Percentiles rank a stretch among this genome's conserved stretches.
Conservation (phyloP, 306 rosid genomes). For the Cucurbita ficifolia region DNA sequence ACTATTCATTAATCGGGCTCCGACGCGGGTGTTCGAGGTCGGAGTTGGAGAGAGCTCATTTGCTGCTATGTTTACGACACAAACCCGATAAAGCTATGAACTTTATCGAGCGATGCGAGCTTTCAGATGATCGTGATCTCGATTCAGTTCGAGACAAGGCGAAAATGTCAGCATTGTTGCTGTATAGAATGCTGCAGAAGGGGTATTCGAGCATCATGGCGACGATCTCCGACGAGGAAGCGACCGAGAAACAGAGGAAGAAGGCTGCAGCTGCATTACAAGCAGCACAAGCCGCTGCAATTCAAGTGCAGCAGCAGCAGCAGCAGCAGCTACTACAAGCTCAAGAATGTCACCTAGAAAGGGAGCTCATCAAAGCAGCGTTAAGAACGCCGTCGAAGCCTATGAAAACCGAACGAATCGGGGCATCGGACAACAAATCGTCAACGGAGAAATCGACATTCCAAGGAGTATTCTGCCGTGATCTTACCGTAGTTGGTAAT, state of each 20-base stretch:
- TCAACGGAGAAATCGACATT: conserved; percentile 24
- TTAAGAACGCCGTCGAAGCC: neutral
- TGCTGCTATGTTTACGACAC: conserved; percentile 54
- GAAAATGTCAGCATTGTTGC: conserved; percentile 57
- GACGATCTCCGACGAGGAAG: conserved; percentile 53
- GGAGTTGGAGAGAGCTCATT: conserved; percentile 70
- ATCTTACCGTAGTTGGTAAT: conserved; percentile 63
- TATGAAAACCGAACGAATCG: neutral
- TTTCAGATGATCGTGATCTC: conserved; percentile 47
- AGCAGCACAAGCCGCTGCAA: conserved; percentile 21
- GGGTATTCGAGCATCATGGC: conserved; percentile 58
- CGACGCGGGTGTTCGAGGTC: conserved; percentile 85
- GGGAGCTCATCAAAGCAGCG: conserved; percentile 13
- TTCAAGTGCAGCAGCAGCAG: conserved; percentile 19
- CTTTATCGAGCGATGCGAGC: conserved; percentile 73
- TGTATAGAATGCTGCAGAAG: conserved; percentile 77
- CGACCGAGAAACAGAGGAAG: conserved; percentile 56
- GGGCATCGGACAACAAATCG: conserved; percentile 15
- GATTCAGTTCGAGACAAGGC: conserved; percentile 70
- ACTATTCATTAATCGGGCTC: conserved; percentile 59
- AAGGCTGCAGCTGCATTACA: conserved; percentile 37
- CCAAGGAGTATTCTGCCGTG: conserved; percentile 92
- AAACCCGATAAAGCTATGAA: conserved; percentile 64
- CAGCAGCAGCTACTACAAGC: conserved; percentile 3
- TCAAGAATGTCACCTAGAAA: conserved; percentile 17